Conservation (phyloP, 2,329 filamentous ascomycete species). For the Fusarium beomiforme region DNA sequence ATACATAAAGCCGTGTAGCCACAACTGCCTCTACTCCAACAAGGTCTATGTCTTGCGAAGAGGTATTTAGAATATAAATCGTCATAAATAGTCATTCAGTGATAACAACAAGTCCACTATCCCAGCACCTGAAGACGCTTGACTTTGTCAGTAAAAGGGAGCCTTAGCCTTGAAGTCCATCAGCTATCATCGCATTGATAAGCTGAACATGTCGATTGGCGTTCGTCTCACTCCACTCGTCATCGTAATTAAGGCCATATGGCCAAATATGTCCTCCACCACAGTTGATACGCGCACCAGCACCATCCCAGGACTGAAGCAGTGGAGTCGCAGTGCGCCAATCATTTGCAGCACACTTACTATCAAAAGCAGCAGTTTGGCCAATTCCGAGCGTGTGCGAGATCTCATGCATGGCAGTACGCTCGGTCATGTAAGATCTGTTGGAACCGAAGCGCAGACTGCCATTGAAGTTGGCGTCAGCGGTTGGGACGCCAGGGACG, state of each 20-base stretch:
- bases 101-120: too few relatives aligned
- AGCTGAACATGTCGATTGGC: conserved; percentile 55
- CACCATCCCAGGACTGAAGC: conserved; percentile 55
- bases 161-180: conserved; percentile 43
- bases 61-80: too few relatives aligned
- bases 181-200: conserved; percentile 56
- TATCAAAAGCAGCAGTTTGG: conserved; percentile 53
- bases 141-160: too few relatives aligned
- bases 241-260: conserved; percentile 55
- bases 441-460: conserved; percentile 58
- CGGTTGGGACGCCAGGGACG: conserved; percentile 55
- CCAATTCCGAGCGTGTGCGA: conserved; percentile 60
- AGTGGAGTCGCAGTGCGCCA: conserved; percentile 54
- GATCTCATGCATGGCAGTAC: conserved; percentile 60
- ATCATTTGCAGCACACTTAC: conserved; percentile 51
- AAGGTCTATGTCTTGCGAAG: too few relatives aligned
- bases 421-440: conserved; percentile 59
- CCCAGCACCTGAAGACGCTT: too few relatives aligned
- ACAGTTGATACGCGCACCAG: conserved; percentile 50
- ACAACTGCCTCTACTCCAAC: too few relatives aligned
- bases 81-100: too few relatives aligned
- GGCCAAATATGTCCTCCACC: conserved; percentile 55
- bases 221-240: conserved; percentile 57
- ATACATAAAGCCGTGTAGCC: too few relatives aligned
- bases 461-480: conserved; percentile 58